These are phyloP conservation scores for Coemansia sp. DNA, from an alignment of 192 early-diverging fungal genomes.

Conservation along the genomic window DNA sequence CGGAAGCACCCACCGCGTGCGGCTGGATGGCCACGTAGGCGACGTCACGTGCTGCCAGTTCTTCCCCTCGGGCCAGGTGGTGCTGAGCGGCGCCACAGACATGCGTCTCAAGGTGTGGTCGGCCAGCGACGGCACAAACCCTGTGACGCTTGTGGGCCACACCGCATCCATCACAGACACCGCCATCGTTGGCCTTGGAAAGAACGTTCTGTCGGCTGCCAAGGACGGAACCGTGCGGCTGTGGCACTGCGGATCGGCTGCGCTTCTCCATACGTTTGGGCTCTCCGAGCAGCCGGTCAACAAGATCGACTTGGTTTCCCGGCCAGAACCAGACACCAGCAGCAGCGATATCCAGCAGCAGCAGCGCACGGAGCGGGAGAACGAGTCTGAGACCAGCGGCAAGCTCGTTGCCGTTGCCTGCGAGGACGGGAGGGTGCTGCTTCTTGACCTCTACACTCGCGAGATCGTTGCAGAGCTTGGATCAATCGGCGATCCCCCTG, in stretches of 20 bases:
- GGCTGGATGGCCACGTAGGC: constrained; percentile 62
- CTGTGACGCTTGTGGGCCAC: constrained; percentile 73
- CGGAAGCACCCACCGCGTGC: constrained; percentile 14
- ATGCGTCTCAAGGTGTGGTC: constrained; percentile 76
- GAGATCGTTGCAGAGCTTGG: constrained; percentile 23
- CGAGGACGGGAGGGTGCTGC: constrained; percentile 39
- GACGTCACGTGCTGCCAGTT: constrained; percentile 69
- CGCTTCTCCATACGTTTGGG: constrained; percentile 22
- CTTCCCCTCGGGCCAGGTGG: constrained; percentile 77
- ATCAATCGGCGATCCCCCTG: constrained; percentile 12
- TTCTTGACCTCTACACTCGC: constrained; percentile 21
- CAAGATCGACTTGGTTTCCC: constrained; percentile 14
- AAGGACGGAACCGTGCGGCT: constrained; percentile 50
- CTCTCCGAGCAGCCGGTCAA: constrained; percentile 38
- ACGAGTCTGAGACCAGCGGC: constrained; percentile 34
- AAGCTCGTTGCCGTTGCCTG: constrained; percentile 30
- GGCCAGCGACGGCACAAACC: constrained; percentile 71
- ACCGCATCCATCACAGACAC: constrained; percentile 63
- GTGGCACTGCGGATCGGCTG: constrained; percentile 46
- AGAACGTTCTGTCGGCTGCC: constrained; percentile 63
- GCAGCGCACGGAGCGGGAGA: background rate
- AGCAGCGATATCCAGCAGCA: background rate
- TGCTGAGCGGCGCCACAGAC: constrained; percentile 70
- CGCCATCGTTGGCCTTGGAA: constrained; percentile 66
- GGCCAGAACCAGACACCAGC: background rate